Base-by-base conservation (phyloP, 2,329 filamentous ascomycete genomes). In the Colletotrichum tamarilloi region DNA sequence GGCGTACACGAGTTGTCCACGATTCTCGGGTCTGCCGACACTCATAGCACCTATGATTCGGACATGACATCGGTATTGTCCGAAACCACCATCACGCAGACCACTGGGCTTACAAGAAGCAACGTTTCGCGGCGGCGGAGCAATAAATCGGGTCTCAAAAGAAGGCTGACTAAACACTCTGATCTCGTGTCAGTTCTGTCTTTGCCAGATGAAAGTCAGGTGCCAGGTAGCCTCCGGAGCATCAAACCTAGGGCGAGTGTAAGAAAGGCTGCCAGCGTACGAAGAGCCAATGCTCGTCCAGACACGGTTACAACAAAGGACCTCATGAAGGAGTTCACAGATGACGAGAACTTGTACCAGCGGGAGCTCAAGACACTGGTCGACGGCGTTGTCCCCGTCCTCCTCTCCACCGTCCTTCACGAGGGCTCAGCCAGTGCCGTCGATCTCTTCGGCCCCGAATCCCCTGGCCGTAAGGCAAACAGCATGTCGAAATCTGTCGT, bases 101-200 rank as follows among this genome's bases (percentile, higher is more conserved):
- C 85, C 11, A 88, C 87, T 8, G 81, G 82, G 42, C 78, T 88
- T 69, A 88, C 87, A 7, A 85, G 85, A 75, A 86, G 84, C 32
- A 84, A 84, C 71, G 76, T 84, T 75, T 88, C 84, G 74, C 84
- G 82, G 70, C 84, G 80, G 83, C 86, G 80, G 78, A 88, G 77
- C 81, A 85, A 86, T 77, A 87, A 84, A 74, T 83, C 87, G 1
- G 87, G 86, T 56, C 84, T 94, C 42, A 94, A 93, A 81, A 90
- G 94, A 75, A 91, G 93, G 73, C 88, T 98, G 52, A 98, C 95
- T 4, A 97, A 94, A 72, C 95, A 98, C 82, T 95, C 95, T 19
- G 97, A 99, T 81, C 87, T 99, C 28, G 94, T 99, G 52, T 98
- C 97, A 0, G 95, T 98, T 3, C 86, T 99, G 9, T 98, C 95